Evolutionary conservation across 2,329 filamentous ascomycete species (phyloP), one percentile per base, ranked within the genome.

Genomic region (Ophiosphaerella korrae): DNA sequence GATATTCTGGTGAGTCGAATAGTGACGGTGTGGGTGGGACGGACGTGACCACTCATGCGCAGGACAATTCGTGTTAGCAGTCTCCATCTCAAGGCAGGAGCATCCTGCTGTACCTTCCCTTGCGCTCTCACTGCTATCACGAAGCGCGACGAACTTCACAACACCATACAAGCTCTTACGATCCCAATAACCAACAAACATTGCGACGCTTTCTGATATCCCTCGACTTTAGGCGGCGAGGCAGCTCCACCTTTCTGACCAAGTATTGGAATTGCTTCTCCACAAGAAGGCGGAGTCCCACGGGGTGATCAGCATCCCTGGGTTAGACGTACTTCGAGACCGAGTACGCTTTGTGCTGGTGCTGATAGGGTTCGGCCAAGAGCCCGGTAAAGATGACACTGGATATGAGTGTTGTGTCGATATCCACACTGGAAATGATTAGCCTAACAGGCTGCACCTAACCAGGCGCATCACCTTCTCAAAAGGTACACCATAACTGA

Each of bases 241-340:
- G 45, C 45, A 54, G 52, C 46, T 31, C 45, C 50, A 57, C 53
- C 52, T 50, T 40, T 40, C 8, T 34, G 43, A 49, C 45, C 37
- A 48, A 45, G 35, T 35, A 11, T 39, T 37, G 33, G 34, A 43
- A 41, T 33, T 44, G 33, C 42, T 42, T 42, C 53, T 59, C 55
- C 55, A 45, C 48, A 54, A 42, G 42, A 41, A 34, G 43, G 52
- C 46, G 57, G 57, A 59, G 51, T 39, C 44, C 50, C 52, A 50
- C 46, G 38, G 36, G 37, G 29, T 39, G 43, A 46, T 46, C 43
- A 24, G 29, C 43, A 46, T 24, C 26, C 41, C 31, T 35, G 32
- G 18, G 13, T 35, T 32, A 23, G 40, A 21, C 2, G 26, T 11
- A 11, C 16, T 11, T 18, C 53, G 50, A 42, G 50, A 42, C 33